These are phyloP conservation scores for Lactarius evosmus DNA, from an alignment of 768 basidiomycete species.

Conservation along the genomic window DNA sequence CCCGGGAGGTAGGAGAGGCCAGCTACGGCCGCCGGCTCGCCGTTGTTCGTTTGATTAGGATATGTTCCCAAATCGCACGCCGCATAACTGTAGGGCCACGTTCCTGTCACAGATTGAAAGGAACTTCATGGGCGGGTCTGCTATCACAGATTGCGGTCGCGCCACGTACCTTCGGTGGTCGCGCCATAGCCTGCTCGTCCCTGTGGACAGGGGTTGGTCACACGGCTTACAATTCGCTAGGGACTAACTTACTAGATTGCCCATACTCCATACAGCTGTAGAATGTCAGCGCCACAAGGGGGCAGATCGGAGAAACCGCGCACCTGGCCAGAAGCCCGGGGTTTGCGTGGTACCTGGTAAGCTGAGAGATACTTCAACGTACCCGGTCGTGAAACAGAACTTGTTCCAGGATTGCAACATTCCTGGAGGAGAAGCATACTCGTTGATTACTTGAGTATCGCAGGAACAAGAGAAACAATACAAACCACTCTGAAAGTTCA, in stretches of 20 bases:
- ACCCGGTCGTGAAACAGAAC: constrained; percentile 90
- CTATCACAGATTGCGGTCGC: neutral
- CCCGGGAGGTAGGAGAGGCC: constrained; percentile 79
- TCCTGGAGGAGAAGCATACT: constrained; percentile 3
- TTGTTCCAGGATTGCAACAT: constrained; percentile 92
- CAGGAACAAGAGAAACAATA: constrained; percentile 11
- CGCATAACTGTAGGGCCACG: constrained; percentile 82
- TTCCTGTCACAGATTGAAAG: constrained; percentile 34
- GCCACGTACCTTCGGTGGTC: constrained; percentile 65
- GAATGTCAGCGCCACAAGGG: constrained; percentile 7
- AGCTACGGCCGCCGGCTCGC: constrained; percentile 47
- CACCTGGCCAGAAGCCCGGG: constrained; percentile 86
- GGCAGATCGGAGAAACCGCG: constrained; percentile 30
- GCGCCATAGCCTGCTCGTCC: constrained; percentile 87
- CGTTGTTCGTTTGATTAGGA: constrained; percentile 67
- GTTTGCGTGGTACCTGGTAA: constrained; percentile 59
- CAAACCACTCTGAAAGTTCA: constrained; percentile 81
- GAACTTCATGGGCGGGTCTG: neutral
- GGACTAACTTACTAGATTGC: constrained; percentile 48
- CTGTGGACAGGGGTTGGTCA: constrained; percentile 38
- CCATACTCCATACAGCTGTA: constrained; percentile 70
- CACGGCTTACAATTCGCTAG: constrained; percentile 1
- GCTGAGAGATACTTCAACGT: constrained; percentile 79
- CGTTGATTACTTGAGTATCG: neutral
- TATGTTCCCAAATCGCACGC: constrained; percentile 85